Percentiles rank a stretch among this genome's conserved stretches.
Evolutionary conservation across 1,284 basidiomycete genomes (phyloP).

Genomic region (Bjerkandera adusta): DNA sequence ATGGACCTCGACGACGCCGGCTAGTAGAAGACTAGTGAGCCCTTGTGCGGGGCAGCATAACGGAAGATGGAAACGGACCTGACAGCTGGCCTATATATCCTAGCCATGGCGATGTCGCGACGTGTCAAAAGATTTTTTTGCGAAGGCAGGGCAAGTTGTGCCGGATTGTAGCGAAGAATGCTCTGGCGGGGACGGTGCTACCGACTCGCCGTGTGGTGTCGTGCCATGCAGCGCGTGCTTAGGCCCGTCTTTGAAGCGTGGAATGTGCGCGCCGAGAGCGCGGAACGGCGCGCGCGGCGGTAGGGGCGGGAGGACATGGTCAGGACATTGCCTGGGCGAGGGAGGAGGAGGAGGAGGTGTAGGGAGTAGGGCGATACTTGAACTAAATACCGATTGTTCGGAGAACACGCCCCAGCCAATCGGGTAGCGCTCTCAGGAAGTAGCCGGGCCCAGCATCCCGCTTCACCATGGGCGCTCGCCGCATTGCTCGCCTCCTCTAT

Average conservation of each 20-base stretch:
- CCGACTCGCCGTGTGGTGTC: neutral
- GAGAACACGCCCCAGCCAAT: constrained; percentile 19
- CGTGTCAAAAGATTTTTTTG: no score
- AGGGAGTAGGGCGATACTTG: constrained; percentile 1
- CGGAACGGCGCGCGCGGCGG: neutral
- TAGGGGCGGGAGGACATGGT: neutral
- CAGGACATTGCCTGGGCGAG: constrained; percentile 2
- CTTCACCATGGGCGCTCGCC: constrained; percentile 5
- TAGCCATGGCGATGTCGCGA: no score
- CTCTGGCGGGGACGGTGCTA: neutral
- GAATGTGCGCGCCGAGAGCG: neutral
- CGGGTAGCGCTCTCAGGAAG: constrained; percentile 1
- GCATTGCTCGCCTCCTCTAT: constrained; percentile 2
- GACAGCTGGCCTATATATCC: no score
- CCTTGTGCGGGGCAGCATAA: no score
- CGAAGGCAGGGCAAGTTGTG: no score
- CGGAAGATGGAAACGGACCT: no score
- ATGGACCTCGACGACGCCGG: no score
- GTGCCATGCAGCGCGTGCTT: no score
- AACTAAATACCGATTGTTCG: constrained; percentile 23
- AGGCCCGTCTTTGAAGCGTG: neutral
- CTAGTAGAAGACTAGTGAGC: no score
- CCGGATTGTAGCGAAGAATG: no score
- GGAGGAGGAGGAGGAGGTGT: constrained; percentile 4
- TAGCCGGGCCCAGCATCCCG: neutral